phyloP scores from a whole-genome alignment of 257 asterid genomes.

The Scutellaria minor region DNA sequence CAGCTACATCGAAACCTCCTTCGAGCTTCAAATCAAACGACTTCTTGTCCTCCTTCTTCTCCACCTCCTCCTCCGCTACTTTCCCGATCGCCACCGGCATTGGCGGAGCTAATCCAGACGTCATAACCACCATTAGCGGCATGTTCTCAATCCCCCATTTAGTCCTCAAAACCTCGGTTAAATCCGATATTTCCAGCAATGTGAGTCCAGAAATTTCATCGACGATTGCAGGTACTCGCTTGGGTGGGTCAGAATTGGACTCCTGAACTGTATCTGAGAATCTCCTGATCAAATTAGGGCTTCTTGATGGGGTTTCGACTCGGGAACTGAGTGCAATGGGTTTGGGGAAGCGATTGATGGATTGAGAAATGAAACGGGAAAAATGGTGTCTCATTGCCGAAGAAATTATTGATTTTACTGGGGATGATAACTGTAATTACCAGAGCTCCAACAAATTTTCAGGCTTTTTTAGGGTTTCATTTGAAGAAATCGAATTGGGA shows the following conservation, averaged over 20 bases:
- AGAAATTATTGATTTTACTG: background rate
- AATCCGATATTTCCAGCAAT: slow-evolving; percentile 71
- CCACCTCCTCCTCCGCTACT: slow-evolving; percentile 58
- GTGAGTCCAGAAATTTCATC: slow-evolving; percentile 71
- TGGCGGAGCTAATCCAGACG: slow-evolving; percentile 84
- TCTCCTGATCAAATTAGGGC: slow-evolving; percentile 36
- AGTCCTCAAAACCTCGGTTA: slow-evolving; percentile 60
- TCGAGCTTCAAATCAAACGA: slow-evolving; percentile 90
- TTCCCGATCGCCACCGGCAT: slow-evolving; percentile 54
- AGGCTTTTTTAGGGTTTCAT: background rate
- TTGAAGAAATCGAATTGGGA: slow-evolving; percentile 26
- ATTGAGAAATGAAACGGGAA: slow-evolving; percentile 49
- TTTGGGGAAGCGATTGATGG: slow-evolving; percentile 43
- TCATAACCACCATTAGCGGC: slow-evolving; percentile 87
- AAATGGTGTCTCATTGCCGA: slow-evolving; percentile 55
- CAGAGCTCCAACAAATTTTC: background rate
- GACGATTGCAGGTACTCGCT: slow-evolving; percentile 54
- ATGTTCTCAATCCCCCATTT: slow-evolving; percentile 73
- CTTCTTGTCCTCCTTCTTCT: slow-evolving; percentile 79
- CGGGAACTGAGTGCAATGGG: slow-evolving; percentile 30
- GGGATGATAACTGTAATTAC: slow-evolving; percentile 8
- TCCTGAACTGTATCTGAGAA: slow-evolving; percentile 55
- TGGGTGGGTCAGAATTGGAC: slow-evolving; percentile 49
- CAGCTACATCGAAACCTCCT: slow-evolving; percentile 77
- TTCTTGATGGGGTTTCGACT: slow-evolving; percentile 34